phyloP scores from a whole-genome alignment of 352 stramenopile species.

The Globisporangium yorkense region DNA sequence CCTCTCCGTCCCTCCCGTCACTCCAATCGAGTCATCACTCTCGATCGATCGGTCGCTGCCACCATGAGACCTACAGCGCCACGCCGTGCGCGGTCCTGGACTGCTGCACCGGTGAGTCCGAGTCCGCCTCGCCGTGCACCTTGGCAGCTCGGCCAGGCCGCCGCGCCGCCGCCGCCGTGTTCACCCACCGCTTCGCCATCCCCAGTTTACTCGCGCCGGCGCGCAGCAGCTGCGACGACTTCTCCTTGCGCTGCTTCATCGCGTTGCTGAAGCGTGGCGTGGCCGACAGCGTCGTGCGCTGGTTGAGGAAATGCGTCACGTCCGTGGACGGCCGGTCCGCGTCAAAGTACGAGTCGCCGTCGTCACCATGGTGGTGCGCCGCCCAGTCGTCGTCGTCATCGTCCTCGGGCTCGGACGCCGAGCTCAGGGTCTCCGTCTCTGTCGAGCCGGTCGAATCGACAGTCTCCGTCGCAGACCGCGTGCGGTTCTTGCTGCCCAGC shows the following conservation, averaged over 20 bases:
- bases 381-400: conserved; percentile 23
- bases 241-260: conserved; percentile 8
- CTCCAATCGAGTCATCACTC: no score
- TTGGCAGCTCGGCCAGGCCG: conserved; percentile 7
- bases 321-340: conserved; percentile 39
- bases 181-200: conserved; percentile 14
- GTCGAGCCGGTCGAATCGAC: conserved; percentile 45
- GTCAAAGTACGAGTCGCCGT: conserved; percentile 25
- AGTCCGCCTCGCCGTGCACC: conserved; percentile 8
- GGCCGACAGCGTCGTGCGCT: conserved; percentile 8
- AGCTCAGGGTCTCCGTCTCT: conserved; percentile 38
- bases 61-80: conserved; percentile 1
- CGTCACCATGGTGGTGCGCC: conserved; percentile 16
- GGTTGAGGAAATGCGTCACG: conserved; percentile 29
- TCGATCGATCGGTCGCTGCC: no score
- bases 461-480: conserved; percentile 18
- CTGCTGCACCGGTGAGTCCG: background rate
- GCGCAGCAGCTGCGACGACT: conserved; percentile 5
- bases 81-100: conserved; percentile 8
- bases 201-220: conserved; percentile 8
- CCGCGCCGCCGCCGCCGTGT: conserved; percentile 3
- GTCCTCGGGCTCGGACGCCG: conserved; percentile 28
- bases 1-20: no score
- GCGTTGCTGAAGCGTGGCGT: conserved; percentile 7
- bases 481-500: conserved; percentile 31